A percentile compares a stretch with the other conserved stretches of the same genome.
Conservation (phyloP, 306 rosid species). For the Dryas alaskensis region DNA sequence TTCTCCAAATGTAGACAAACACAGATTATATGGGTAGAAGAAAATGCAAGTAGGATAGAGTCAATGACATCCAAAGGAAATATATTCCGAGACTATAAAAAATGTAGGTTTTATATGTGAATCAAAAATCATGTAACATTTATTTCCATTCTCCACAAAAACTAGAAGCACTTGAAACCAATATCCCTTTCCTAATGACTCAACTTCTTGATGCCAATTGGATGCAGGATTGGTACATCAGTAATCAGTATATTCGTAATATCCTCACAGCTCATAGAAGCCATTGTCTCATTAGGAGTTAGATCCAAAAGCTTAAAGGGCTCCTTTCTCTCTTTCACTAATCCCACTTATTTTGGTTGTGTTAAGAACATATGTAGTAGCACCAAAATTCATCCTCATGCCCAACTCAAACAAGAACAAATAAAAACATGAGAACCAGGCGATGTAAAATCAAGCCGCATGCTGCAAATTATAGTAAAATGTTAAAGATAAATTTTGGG, state of each 20-base stretch:
- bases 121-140: background rate
- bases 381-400: too few species aligned
- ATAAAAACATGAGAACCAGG: too few species aligned
- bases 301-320: background rate
- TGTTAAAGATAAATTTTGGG: too few species aligned
- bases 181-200: background rate
- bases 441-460: too few species aligned
- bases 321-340: background rate
- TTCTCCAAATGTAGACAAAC: background rate
- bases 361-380: background rate
- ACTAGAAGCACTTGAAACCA: background rate
- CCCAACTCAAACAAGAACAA: too few species aligned
- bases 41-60: background rate
- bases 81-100: background rate
- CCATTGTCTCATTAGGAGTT: background rate
- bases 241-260: background rate
- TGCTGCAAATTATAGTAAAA: too few species aligned
- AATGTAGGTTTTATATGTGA: background rate
- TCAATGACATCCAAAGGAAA: background rate
- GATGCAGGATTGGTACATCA: background rate
- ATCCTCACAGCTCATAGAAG: background rate
- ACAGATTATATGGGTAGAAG: background rate
- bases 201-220: background rate
- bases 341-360: background rate
- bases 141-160: too few species aligned